Conservation (phyloP, 2,329 filamentous ascomycete species). For the Tolypocladium tropicale region DNA sequence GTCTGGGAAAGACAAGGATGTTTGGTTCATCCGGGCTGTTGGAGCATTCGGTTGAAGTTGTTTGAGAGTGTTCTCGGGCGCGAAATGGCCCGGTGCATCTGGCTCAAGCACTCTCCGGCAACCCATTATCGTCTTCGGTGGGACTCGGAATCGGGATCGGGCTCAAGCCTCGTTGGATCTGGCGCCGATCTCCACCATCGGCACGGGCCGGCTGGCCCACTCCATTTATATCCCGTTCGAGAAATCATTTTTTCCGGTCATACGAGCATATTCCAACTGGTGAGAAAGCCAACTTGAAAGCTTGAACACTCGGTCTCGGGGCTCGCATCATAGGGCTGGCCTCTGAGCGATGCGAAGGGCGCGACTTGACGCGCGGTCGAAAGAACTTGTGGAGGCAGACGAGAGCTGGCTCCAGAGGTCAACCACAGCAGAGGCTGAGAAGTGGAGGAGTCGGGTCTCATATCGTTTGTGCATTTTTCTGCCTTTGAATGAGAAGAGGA, state of each 20-base stretch:
- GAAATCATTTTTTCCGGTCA: neutral
- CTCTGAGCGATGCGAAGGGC: neutral
- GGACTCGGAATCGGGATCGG: neutral
- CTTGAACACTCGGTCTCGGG: neutral
- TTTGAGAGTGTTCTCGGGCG: neutral
- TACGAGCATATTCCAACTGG: neutral
- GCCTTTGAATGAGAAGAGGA: no score
- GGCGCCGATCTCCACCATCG: neutral
- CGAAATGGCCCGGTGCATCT: neutral
- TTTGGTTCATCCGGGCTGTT: neutral
- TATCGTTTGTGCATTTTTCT: no score
- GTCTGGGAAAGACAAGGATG: neutral
- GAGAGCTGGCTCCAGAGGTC: no score
- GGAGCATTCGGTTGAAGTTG: neutral
- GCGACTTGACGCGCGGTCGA: neutral
- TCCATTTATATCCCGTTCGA: neutral
- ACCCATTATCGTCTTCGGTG: neutral
- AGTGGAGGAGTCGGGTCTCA: no score
- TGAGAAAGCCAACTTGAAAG: neutral
- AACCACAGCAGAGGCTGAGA: neutral
- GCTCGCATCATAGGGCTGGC: neutral
- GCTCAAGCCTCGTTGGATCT: neutral
- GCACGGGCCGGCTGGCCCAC: neutral
- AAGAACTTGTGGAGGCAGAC: neutral
- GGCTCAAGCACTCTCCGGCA: neutral